Evolutionary conservation across 2,329 filamentous ascomycete genomes (phyloP).

Genomic region (Sporothrix luriei): DNA sequence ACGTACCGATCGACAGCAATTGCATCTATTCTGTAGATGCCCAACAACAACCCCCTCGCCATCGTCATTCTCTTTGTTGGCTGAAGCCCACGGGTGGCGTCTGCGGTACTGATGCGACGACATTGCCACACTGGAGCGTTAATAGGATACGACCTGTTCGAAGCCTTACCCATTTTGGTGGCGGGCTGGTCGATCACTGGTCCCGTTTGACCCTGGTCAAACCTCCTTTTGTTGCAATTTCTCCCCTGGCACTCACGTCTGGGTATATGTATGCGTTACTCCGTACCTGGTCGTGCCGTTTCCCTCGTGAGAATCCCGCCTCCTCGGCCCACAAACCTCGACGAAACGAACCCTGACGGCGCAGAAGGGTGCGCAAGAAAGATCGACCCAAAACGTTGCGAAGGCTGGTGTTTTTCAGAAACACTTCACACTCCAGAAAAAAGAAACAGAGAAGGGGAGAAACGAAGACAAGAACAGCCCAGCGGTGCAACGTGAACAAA

Average conservation of each 20-base stretch:
- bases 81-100: background rate
- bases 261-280: too few relatives aligned
- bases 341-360: constrained; percentile 27
- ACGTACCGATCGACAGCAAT: background rate
- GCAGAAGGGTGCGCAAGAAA: background rate
- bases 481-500: constrained; percentile 6
- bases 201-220: constrained; percentile 33
- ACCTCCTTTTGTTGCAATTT: constrained; percentile 36
- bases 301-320: constrained; percentile 28
- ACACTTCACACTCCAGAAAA: constrained; percentile 2
- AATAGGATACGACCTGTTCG: constrained; percentile 16
- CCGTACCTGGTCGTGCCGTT: constrained; percentile 22
- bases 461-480: background rate
- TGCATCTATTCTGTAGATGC: background rate
- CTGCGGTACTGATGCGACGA: constrained; percentile 8
- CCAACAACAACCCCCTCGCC: background rate
- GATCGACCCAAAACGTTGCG: background rate
- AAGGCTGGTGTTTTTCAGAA: constrained; percentile 25
- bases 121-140: background rate
- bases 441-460: background rate
- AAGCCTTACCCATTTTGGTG: constrained; percentile 6
- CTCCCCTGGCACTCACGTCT: constrained; percentile 32
- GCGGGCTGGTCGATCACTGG: constrained; percentile 28
- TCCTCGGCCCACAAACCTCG: constrained; percentile 31
- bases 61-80: constrained; percentile 3